Base-by-base conservation (phyloP, 2,329 filamentous ascomycete species). In the Pezicula rhizophila region DNA sequence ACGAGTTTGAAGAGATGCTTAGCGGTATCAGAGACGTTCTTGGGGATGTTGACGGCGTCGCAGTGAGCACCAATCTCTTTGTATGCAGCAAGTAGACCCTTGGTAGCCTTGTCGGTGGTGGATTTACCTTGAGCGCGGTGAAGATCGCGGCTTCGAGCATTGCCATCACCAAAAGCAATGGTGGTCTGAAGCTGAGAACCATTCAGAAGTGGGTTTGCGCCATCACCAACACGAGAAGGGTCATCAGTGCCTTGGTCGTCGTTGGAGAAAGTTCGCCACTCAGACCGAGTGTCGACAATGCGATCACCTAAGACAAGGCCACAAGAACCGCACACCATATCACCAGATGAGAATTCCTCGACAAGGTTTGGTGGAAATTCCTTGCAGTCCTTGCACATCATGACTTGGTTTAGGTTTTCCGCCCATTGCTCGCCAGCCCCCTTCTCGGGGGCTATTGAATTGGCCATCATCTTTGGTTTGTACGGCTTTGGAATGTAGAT, bases 211-310 rank as follows among this genome's bases (percentile, higher is more conserved):
- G 89, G 85, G 64, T 97, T 96, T 52, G 86, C 85, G 5, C 87
- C 88, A 60, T 97, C 93, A 73, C 93, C 93, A 57, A 99, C 92
- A 89, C 93, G 93, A 51, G 90, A 96, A 4, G 95, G 93, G 59
- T 99, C 93, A 60, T 97, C 95, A 63, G 88, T 91, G 63, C 89
- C 89, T 68, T 96, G 89, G 66, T 99, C 95, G 64, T 99, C 93
- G 66, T 97, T 97, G 65, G 91, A 90, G 71, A 99, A 99, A 1
- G 93, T 99, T 66, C 93, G 89, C 93, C 93, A 99, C 72, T 99
- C 93, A 42, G 90, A 96, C 54, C 95, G 87, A 52, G 89, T 95
- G 66, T 99, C 95, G 64, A 99, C 91, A 66, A 93, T 90, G 57
- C 89, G 86, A 63, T 92, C 87, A 52, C 87, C 87, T 26, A 99